phyloP scores from a whole-genome alignment of 192 early-diverging fungal genomes.

The Podila minutissima region DNA sequence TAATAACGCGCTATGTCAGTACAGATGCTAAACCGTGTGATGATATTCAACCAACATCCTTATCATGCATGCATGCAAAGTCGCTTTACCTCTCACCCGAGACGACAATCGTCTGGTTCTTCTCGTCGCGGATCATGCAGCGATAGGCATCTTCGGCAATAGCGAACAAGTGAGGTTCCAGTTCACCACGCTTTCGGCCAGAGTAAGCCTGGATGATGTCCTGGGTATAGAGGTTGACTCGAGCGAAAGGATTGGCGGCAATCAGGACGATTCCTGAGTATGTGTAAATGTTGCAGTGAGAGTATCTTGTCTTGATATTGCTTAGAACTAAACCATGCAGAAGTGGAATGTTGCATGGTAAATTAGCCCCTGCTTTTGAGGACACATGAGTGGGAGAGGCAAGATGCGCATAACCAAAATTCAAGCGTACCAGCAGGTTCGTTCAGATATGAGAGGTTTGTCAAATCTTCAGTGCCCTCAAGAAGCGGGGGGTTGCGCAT shows the following conservation, averaged over 20 bases:
- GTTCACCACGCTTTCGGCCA: slow-evolving; percentile 91
- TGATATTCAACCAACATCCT: too few species aligned
- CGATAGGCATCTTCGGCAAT: slow-evolving; percentile 98
- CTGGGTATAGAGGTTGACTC: slow-evolving; percentile 88
- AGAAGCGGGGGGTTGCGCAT: slow-evolving; percentile 93
- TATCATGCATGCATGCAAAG: neutral
- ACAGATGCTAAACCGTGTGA: too few species aligned
- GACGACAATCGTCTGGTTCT: slow-evolving; percentile 98
- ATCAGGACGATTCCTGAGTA: slow-evolving; percentile 99
- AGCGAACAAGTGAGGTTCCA: slow-evolving; percentile 99
- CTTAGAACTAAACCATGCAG: slow-evolving; percentile 75
- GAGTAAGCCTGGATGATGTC: slow-evolving; percentile 95
- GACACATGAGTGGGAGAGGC: neutral
- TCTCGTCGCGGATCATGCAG: slow-evolving; percentile 90
- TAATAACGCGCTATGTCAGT: neutral
- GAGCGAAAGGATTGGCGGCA: slow-evolving; percentile 95
- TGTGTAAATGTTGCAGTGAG: slow-evolving; percentile 96
- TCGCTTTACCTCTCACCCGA: slow-evolving; percentile 84
- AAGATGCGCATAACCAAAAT: neutral
- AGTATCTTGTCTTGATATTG: slow-evolving; percentile 90
- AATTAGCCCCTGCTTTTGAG: neutral
- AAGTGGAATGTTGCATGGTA: neutral
- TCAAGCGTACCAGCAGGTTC: slow-evolving; percentile 75
- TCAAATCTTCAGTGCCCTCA: slow-evolving; percentile 92
- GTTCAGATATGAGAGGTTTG: slow-evolving; percentile 93